Evolutionary conservation across 305 asterid genomes (phyloP).

Genomic region (Euphrasia arctica): DNA sequence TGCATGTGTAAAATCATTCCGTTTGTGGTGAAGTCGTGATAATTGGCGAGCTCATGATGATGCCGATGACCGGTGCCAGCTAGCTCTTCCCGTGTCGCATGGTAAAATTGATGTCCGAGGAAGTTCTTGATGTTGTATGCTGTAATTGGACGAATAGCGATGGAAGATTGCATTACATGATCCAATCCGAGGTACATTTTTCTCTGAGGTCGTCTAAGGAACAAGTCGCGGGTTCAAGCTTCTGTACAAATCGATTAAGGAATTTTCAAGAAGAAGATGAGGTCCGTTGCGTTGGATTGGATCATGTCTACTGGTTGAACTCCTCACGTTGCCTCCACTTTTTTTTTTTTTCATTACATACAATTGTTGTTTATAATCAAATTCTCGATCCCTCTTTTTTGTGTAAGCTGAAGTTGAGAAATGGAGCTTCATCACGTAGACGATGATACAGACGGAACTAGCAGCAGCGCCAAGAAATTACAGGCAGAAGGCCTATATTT

Average conservation of each 20-base stretch:
- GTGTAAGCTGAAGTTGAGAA: slow-evolving; percentile 1
- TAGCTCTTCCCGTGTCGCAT: slow-evolving; percentile 22
- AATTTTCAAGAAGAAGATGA: no score
- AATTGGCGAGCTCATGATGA: slow-evolving; percentile 13
- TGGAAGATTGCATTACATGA: slow-evolving; percentile 19
- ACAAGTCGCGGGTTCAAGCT: no score
- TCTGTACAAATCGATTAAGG: no score
- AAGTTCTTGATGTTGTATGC: slow-evolving; percentile 23
- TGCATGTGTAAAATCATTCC: no score
- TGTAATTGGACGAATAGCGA: slow-evolving; percentile 20
- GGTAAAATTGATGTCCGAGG: slow-evolving; percentile 21
- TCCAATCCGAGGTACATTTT: slow-evolving; percentile 30
- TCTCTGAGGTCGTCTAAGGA: no score
- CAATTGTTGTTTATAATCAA: no score
- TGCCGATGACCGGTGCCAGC: not conserved
- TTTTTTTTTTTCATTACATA: no score
- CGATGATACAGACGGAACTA: slow-evolving; percentile 38
- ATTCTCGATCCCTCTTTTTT: no score
- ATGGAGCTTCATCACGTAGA: slow-evolving; percentile 55
- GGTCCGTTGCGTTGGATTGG: no score
- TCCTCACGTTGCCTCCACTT: no score
- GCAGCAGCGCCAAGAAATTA: slow-evolving; percentile 22
- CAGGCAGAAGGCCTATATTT: slow-evolving; percentile 70
- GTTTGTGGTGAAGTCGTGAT: slow-evolving; percentile 22
- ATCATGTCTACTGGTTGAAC: no score